Conservation (phyloP, 257 asterid species). For the Solanum pimpinellifolium region DNA sequence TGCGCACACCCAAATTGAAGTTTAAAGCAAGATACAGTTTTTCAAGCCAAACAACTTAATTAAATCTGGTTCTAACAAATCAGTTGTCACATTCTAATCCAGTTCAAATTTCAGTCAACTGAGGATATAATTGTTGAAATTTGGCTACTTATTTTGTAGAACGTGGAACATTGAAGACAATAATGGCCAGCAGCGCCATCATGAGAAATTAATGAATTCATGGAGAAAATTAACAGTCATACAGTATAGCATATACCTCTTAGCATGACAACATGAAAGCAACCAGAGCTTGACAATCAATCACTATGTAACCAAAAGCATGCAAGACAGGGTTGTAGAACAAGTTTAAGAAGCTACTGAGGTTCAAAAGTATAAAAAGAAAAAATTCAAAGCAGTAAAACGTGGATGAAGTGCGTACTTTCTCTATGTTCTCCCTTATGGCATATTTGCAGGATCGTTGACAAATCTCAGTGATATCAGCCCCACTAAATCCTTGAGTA, state of each 20-base stretch:
- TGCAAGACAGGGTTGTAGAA: neutral
- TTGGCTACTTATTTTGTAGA: neutral
- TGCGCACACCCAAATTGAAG: neutral
- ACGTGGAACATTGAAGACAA: neutral
- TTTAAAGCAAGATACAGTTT: neutral
- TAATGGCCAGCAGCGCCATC: neutral
- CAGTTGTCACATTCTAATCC: neutral
- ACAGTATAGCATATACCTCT: neutral
- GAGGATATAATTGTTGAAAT: neutral
- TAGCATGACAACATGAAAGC: neutral
- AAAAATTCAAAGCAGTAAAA: neutral
- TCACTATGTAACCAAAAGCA: neutral
- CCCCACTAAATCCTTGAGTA: constrained; percentile 51
- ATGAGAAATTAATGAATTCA: neutral
- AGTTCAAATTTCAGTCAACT: neutral
- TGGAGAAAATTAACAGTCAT: neutral
- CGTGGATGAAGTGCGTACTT: constrained; percentile 10
- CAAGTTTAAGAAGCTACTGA: neutral
- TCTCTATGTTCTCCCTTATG: constrained; percentile 48
- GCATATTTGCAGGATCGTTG: constrained; percentile 54
- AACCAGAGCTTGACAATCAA: neutral
- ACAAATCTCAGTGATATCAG: constrained; percentile 48
- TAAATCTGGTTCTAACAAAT: neutral
- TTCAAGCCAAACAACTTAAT: neutral
- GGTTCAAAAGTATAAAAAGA: neutral